phyloP scores from a whole-genome alignment of 108 stramenopile genomes.

The Pseudonitzschia pungens region DNA sequence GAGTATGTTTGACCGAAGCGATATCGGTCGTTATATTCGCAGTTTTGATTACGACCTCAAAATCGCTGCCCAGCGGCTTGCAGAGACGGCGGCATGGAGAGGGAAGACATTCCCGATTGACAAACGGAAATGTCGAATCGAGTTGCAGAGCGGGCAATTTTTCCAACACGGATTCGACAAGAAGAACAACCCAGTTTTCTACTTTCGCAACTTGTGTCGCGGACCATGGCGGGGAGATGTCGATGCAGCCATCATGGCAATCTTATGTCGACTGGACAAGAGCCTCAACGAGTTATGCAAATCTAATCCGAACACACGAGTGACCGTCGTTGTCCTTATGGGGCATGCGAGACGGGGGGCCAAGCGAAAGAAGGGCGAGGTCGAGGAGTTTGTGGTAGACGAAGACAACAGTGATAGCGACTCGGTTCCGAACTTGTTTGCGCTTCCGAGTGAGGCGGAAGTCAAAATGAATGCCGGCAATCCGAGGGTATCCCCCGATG shows the following conservation, averaged over 20 bases:
- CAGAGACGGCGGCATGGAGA: constrained; percentile 65
- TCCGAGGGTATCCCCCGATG: constrained; percentile 43
- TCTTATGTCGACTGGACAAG: constrained; percentile 61
- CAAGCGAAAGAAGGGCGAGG: constrained; percentile 7
- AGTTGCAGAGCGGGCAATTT: constrained; percentile 67
- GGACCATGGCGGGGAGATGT: constrained; percentile 65
- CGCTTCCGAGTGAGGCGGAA: background rate
- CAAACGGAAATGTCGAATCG: constrained; percentile 51
- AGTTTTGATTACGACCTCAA: constrained; percentile 45
- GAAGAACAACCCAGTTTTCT: constrained; percentile 63
- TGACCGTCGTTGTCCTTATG: constrained; percentile 54
- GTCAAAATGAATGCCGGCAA: constrained; percentile 19
- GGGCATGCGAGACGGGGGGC: constrained; percentile 31
- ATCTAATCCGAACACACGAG: constrained; percentile 33
- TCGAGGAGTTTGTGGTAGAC: constrained; percentile 9
- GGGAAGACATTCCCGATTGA: constrained; percentile 71
- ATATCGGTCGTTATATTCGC: constrained; percentile 51
- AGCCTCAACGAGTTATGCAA: constrained; percentile 23
- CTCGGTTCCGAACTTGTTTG: background rate
- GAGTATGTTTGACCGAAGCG: constrained; percentile 32
- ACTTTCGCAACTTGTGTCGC: constrained; percentile 64
- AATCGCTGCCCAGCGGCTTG: constrained; percentile 47
- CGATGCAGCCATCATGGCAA: constrained; percentile 52
- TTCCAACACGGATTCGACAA: constrained; percentile 69
- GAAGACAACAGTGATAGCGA: background rate